These are phyloP conservation scores for Kluyveromyces starmeri DNA, from an alignment of 805 yeast genomes.

Conservation along the genomic window DNA sequence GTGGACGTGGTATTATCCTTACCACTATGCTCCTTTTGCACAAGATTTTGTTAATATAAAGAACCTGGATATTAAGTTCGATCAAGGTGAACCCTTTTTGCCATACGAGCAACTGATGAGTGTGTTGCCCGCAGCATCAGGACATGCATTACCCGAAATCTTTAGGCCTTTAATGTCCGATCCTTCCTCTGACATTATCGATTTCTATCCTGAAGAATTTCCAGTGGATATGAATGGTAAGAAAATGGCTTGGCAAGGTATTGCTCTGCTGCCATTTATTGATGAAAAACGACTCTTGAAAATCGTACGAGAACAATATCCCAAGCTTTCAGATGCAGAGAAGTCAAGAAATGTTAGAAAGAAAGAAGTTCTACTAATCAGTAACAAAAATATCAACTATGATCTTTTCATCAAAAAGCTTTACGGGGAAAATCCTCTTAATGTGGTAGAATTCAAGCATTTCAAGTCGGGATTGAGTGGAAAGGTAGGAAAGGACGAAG, in stretches of 20 bases:
- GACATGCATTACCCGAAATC: constrained; percentile 73
- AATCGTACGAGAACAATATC: constrained; percentile 59
- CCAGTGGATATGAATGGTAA: constrained; percentile 93
- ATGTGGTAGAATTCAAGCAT: constrained; percentile 35
- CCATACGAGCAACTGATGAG: constrained; percentile 95
- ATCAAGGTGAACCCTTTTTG: constrained; percentile 66
- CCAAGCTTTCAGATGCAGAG: constrained; percentile 58
- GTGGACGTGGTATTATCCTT: constrained; percentile 97
- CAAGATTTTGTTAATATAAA: constrained; percentile 58
- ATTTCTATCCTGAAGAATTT: constrained; percentile 84
- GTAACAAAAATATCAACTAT: constrained; percentile 48
- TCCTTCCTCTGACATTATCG: constrained; percentile 73
- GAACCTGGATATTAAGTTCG: constrained; percentile 48
- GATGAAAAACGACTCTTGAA: constrained; percentile 67
- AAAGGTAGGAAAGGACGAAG: constrained; percentile 31
- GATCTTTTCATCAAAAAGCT: constrained; percentile 26
- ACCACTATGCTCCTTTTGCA: constrained; percentile 97
- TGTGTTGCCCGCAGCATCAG: constrained; percentile 89
- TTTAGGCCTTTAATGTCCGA: constrained; percentile 77
- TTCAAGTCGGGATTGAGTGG: constrained; percentile 55
- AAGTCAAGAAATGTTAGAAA: constrained; percentile 58
- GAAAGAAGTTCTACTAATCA: constrained; percentile 59
- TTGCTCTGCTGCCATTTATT: constrained; percentile 82
- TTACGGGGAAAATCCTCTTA: constrained; percentile 18
- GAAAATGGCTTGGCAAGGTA: constrained; percentile 92